Percentiles rank a stretch among this genome's conserved stretches.
Evolutionary conservation across 2,329 filamentous ascomycete genomes (phyloP).

Genomic region (Zymoseptoria crescenta): DNA sequence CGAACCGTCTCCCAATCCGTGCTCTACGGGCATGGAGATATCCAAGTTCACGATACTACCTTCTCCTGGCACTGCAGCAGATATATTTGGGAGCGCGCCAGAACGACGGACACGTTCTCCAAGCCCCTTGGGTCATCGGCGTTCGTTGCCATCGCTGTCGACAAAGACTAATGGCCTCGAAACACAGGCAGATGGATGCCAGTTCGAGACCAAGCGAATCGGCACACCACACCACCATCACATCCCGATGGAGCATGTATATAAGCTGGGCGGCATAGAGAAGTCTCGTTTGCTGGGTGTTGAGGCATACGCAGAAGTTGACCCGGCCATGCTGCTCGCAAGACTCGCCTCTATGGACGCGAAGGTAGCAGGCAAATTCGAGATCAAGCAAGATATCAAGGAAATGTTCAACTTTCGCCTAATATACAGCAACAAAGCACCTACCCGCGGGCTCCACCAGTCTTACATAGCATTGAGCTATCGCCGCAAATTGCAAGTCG

Average conservation of each 20-base stretch:
- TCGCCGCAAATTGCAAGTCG: slow-evolving; percentile 30
- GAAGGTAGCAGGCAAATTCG: slow-evolving; percentile 22
- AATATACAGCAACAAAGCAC: slow-evolving; percentile 29
- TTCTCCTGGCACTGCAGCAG: slow-evolving; percentile 9
- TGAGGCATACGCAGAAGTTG: slow-evolving; percentile 19
- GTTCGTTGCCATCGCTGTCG: slow-evolving; percentile 2
- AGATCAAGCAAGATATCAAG: slow-evolving; percentile 28
- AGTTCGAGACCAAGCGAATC: slow-evolving; percentile 20
- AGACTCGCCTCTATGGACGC: slow-evolving; percentile 17
- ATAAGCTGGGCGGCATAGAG: slow-evolving; percentile 19
- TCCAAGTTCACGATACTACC: slow-evolving; percentile 15
- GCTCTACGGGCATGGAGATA: slow-evolving; percentile 4
- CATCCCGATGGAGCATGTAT: slow-evolving; percentile 22
- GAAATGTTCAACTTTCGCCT: slow-evolving; percentile 31
- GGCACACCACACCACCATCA: slow-evolving; percentile 14
- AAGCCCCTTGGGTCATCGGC: slow-evolving; percentile 10
- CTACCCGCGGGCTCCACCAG: slow-evolving; percentile 28
- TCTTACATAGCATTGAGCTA: slow-evolving; percentile 40
- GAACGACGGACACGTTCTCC: slow-evolving; percentile 14
- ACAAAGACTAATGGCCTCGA: background rate
- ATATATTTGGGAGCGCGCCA: slow-evolving; percentile 11
- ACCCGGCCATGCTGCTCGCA: slow-evolving; percentile 14
- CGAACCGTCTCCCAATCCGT: slow-evolving; percentile 14
- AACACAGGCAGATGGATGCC: slow-evolving; percentile 7
- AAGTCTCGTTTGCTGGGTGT: slow-evolving; percentile 22